phyloP scores from a whole-genome alignment of 257 asterid genomes.

The Nicotiana attenuata region DNA sequence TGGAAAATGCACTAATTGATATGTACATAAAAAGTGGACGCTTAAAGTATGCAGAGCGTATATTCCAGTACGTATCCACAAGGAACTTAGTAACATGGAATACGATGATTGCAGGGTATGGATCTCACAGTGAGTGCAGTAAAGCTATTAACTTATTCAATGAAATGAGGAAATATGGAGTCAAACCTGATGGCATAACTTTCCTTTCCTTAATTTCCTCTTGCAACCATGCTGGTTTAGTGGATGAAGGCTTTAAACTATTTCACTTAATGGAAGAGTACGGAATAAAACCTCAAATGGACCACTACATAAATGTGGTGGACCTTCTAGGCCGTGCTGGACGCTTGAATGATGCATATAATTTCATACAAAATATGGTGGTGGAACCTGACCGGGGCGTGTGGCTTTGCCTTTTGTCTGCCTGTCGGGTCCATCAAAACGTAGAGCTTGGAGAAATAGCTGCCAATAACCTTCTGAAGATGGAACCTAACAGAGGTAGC shows the following conservation, averaged over 20 bases:
- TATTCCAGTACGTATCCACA: conserved; percentile 37
- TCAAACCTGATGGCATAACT: conserved; percentile 60
- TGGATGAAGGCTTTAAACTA: conserved; percentile 48
- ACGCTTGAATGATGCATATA: conserved; percentile 45
- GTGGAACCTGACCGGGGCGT: conserved; percentile 40
- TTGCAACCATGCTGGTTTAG: conserved; percentile 75
- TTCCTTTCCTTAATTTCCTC: conserved; percentile 74
- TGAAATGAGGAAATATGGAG: conserved; percentile 52
- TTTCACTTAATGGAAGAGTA: conserved; percentile 48
- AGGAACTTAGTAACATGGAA: conserved; percentile 70
- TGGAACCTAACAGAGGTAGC: conserved; percentile 56
- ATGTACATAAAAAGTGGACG: conserved; percentile 85
- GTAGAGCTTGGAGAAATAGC: conserved; percentile 71
- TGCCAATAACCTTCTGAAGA: conserved; percentile 46
- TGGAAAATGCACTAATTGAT: conserved; percentile 56
- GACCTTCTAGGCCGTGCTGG: conserved; percentile 81
- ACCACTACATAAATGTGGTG: conserved; percentile 59
- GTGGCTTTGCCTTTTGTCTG: conserved; percentile 72
- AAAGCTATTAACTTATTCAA: conserved; percentile 52
- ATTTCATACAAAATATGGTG: conserved; percentile 46
- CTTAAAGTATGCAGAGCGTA: conserved; percentile 42
- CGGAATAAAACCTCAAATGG: conserved; percentile 52
- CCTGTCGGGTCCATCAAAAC: conserved; percentile 62
- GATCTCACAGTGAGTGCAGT: conserved; percentile 63
- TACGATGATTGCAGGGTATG: conserved; percentile 74